Evolutionary conservation across 768 basidiomycete genomes (phyloP), one percentile per base, ranked within the genome.

Genomic region (Podaxis rugospora): DNA sequence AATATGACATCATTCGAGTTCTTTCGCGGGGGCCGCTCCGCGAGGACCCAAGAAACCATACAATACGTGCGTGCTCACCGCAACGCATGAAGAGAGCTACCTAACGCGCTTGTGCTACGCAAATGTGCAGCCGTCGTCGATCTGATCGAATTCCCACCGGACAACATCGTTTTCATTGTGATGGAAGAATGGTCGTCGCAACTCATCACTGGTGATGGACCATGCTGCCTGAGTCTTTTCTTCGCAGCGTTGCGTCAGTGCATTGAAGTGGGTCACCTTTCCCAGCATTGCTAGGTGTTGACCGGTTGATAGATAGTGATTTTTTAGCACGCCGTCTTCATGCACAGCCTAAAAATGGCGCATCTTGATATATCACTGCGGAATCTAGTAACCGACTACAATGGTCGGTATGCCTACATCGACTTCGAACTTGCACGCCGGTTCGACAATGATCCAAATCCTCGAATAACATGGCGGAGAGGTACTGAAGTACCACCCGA

Each of bases 181-280:
- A 90, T 90, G 88, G 90, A 91, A 68, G 82, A 89, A 71, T 92
- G 90, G 90, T 86, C 85, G 13, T 77, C 88, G 10, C 80, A 86
- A 57, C 73, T 90, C 21, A 75, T 87, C 23, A 72, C 78, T 13
- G 76, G 75, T 61, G 74, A 76, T 37, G 71, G 75, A 25, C 84
- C 86, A 5, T 81, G 79, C 67, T 83, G 77, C 64, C 68, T 86
- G 53, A 72, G 72, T 44, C 71, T 76, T 13, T 88, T 89, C 66
- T 70, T 91, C 25, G 75, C 74, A 3, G 81, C 80, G 13, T 66
- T 91, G 52, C 81, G 81, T 21, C 88, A 90, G 68, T 87, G 84
- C 63, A 84, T 91, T 39, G 87, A 91, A 76, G 90, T 87, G 64
- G 10, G 53, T 50, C 36, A 21, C 27, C 47, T 11, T 27, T 40